These are phyloP conservation scores for Dryas drummondii DNA, from an alignment of 306 rosid species.

Conservation along the genomic window DNA sequence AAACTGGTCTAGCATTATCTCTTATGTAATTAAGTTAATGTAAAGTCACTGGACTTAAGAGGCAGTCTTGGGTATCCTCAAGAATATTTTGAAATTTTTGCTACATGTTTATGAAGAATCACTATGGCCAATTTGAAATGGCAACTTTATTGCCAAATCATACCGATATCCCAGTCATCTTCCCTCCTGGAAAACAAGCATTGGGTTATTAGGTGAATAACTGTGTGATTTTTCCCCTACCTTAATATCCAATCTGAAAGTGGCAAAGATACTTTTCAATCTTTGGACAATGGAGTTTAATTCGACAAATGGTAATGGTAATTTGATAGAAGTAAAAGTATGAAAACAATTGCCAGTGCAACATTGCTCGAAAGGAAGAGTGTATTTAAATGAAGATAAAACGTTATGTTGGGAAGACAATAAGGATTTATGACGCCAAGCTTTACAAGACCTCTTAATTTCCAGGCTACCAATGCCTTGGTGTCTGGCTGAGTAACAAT, in stretches of 20 bases:
- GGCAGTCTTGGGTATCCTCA: not conserved
- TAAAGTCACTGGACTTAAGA: not conserved
- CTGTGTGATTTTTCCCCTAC: not conserved
- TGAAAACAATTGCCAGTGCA: not conserved
- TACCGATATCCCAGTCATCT: not conserved
- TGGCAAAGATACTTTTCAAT: not conserved
- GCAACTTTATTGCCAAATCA: not conserved
- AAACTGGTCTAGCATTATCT: not conserved
- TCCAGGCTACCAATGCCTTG: constrained; percentile 4
- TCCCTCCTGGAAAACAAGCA: not conserved
- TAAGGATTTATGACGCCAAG: not conserved
- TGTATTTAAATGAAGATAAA: not conserved
- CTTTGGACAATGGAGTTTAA: not conserved
- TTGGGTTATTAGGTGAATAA: not conserved
- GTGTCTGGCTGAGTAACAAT: not conserved
- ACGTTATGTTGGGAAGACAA: not conserved
- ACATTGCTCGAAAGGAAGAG: not conserved
- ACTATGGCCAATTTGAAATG: not conserved
- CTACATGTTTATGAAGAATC: not conserved
- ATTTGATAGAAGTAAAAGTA: not conserved
- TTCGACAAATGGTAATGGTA: not conserved
- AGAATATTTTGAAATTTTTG: not conserved
- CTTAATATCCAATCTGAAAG: not conserved
- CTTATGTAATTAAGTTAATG: not conserved
- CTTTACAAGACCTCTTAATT: not conserved